Evolutionary conservation across 1,139 yeast species (phyloP).

Genomic region (Hemisphaericaspora subhashii): DNA sequence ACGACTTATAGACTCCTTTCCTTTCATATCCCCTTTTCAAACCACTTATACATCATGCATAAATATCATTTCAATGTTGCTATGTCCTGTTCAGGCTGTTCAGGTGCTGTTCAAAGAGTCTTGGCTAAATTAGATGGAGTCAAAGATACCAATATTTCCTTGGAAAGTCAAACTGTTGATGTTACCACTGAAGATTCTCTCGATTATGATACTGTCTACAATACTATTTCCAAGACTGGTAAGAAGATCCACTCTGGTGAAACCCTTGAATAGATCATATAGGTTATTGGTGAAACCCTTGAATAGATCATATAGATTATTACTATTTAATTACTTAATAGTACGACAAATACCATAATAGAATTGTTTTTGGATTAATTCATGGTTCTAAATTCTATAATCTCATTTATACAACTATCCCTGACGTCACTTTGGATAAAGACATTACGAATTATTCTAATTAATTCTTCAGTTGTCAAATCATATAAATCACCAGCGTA

Average conservation of each 20-base stretch:
- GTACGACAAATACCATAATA: no score
- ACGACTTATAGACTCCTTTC: not conserved
- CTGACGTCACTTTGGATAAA: constrained; percentile 75
- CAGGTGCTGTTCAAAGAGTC: constrained; percentile 82
- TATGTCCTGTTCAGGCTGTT: constrained; percentile 87
- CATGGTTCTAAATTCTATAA: constrained; percentile 33
- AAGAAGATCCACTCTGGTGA: constrained; percentile 75
- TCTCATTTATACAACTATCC: constrained; percentile 60
- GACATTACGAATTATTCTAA: constrained; percentile 52
- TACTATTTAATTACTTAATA: no score
- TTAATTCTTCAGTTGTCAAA: constrained; percentile 65
- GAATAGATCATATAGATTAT: no score
- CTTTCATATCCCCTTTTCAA: not conserved
- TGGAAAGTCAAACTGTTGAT: constrained; percentile 80
- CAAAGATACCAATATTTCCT: constrained; percentile 65
- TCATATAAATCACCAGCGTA: constrained; percentile 76
- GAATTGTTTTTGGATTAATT: constrained; percentile 3
- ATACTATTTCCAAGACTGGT: constrained; percentile 86
- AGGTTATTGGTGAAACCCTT: no score
- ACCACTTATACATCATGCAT: constrained; percentile 6
- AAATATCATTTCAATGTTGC: constrained; percentile 73
- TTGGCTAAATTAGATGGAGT: constrained; percentile 76
- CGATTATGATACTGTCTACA: constrained; percentile 73
- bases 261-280: constrained; percentile 32
- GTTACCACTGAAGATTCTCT: constrained; percentile 60